phyloP scores from a whole-genome alignment of 371 early-diverging fungal species.

The Saksenaea vasiformis region DNA sequence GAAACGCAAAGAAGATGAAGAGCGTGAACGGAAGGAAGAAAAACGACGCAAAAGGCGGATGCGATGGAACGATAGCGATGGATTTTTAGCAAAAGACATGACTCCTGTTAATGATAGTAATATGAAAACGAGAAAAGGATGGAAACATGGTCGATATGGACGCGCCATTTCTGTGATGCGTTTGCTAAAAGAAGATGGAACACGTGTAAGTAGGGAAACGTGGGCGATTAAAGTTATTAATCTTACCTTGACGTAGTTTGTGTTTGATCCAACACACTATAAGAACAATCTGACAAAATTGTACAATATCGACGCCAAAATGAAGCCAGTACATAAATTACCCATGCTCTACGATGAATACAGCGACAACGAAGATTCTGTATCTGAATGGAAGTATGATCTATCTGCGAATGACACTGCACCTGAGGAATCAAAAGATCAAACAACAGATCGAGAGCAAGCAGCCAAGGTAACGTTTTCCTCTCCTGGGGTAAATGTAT shows the following conservation, averaged over 20 bases:
- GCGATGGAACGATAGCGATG: slow-evolving; percentile 36
- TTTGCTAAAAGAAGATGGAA: slow-evolving; percentile 54
- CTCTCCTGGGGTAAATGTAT: not conserved
- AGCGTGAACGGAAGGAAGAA: slow-evolving; percentile 17
- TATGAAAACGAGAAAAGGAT: slow-evolving; percentile 64
- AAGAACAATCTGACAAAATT: slow-evolving; percentile 72
- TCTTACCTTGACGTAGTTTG: slow-evolving; percentile 37
- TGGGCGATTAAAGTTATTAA: not conserved
- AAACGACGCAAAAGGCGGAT: slow-evolving; percentile 25
- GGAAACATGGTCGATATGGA: slow-evolving; percentile 79
- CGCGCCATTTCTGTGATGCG: slow-evolving; percentile 77
- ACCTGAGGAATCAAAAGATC: slow-evolving; percentile 9
- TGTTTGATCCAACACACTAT: slow-evolving; percentile 73
- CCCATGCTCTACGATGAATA: slow-evolving; percentile 48
- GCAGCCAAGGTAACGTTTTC: not conserved
- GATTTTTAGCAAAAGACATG: slow-evolving; percentile 66
- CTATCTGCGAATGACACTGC: not conserved
- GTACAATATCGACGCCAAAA: slow-evolving; percentile 46
- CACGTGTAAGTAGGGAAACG: slow-evolving; percentile 23
- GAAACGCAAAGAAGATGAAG: slow-evolving; percentile 35
- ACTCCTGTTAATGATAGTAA: slow-evolving; percentile 71
- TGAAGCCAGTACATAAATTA: slow-evolving; percentile 46
- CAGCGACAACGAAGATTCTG: slow-evolving; percentile 20
- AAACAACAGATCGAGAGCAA: slow-evolving; percentile 5
- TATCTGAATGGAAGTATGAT: slow-evolving; percentile 10